phyloP scores from a whole-genome alignment of 2,329 filamentous ascomycete species.

The Claviceps monticola region DNA sequence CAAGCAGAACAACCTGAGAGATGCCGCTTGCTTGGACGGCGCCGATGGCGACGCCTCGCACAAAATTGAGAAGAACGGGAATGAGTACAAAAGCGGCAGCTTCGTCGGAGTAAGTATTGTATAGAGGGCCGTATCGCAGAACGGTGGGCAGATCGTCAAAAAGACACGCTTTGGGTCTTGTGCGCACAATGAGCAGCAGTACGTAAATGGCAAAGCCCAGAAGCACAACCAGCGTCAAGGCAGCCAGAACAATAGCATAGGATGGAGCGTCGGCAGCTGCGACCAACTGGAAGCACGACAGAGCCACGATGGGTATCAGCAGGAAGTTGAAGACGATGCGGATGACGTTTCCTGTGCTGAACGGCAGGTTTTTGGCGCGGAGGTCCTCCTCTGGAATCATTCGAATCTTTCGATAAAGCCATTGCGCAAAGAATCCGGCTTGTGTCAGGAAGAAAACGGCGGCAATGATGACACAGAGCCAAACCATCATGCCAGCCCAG shows the following conservation, averaged over 20 bases:
- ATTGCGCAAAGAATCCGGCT: constrained; percentile 61
- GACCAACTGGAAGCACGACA: constrained; percentile 87
- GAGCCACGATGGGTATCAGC: constrained; percentile 67
- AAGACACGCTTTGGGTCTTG: constrained; percentile 69
- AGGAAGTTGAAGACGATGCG: constrained; percentile 90
- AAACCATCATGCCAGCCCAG: constrained; percentile 90
- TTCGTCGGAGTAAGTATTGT: constrained; percentile 95
- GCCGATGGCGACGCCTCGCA: constrained; percentile 81
- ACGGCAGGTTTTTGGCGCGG: constrained; percentile 81
- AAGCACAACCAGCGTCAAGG: constrained; percentile 58
- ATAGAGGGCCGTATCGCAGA: constrained; percentile 79
- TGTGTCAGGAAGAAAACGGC: constrained; percentile 58
- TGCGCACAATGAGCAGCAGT: constrained; percentile 64
- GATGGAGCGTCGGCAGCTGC: constrained; percentile 53
- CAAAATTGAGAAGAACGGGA: constrained; percentile 69
- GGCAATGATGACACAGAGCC: constrained; percentile 66
- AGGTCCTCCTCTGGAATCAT: constrained; percentile 73
- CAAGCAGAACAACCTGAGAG: constrained; percentile 80
- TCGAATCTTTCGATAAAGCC: constrained; percentile 58
- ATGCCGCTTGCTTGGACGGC: constrained; percentile 88
- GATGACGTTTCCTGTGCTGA: constrained; percentile 64
- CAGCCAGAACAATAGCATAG: constrained; percentile 61
- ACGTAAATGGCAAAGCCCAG: constrained; percentile 66
- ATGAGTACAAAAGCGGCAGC: constrained; percentile 82
- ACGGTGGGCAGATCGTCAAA: constrained; percentile 91